phyloP scores from a whole-genome alignment of 352 stramenopile genomes.

The Phytophthora hibernalis region DNA sequence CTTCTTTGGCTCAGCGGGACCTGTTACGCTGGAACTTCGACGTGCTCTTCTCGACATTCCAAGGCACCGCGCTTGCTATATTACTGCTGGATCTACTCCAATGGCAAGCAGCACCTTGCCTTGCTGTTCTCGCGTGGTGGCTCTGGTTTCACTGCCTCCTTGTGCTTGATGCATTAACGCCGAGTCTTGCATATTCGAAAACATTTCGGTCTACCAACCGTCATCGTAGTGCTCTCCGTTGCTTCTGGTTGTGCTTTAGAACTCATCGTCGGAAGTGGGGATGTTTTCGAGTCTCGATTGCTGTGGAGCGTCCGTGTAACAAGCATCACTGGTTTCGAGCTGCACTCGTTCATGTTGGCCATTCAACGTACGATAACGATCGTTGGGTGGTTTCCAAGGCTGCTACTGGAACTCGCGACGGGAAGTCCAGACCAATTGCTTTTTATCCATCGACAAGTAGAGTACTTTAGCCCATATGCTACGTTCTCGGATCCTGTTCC shows the following conservation, averaged over 20 bases:
- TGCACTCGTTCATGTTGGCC: conserved; percentile 18
- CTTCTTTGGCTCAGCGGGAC: conserved; percentile 21
- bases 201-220: conserved; percentile 17
- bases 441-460: conserved; percentile 33
- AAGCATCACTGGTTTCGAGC: conserved; percentile 10
- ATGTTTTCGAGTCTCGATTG: conserved; percentile 24
- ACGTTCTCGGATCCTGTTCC: conserved; percentile 22
- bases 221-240: conserved; percentile 21
- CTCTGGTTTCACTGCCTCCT: conserved; percentile 63
- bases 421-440: conserved; percentile 25
- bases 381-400: conserved; percentile 29
- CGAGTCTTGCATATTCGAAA: conserved; percentile 30
- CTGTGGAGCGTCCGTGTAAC: conserved; percentile 16
- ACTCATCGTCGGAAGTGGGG: conserved; percentile 16
- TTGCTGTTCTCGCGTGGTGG: conserved; percentile 50
- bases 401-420: conserved; percentile 24
- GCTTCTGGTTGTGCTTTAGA: conserved; percentile 2
- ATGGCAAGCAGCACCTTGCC: conserved; percentile 35
- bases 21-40: conserved; percentile 33
- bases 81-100: conserved; percentile 41
- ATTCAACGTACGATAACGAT: conserved; percentile 37
- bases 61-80: conserved; percentile 19
- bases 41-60: conserved; percentile 36
- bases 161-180: conserved; percentile 54
- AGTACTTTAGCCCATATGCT: conserved; percentile 29